A percentile compares a stretch with the other conserved stretches of the same genome.
phyloP scores from a whole-genome alignment of 495 filamentous ascomycete genomes.

The Penicillium ochrochloron region DNA sequence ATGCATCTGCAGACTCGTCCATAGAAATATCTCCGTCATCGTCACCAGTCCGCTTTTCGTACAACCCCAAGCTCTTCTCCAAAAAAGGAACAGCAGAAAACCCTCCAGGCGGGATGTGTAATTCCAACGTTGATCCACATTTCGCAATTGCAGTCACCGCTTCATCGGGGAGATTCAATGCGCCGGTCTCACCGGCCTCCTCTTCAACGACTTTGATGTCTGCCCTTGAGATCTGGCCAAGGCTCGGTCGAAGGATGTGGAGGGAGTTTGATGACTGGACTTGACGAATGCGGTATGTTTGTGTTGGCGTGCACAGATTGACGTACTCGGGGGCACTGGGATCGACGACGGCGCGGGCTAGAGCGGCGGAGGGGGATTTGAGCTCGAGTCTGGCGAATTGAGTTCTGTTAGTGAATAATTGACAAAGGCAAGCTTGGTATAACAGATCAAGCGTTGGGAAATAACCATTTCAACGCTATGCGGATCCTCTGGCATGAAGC shows the following conservation, averaged over 20 bases:
- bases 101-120: slow-evolving; percentile 44
- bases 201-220: slow-evolving; percentile 40
- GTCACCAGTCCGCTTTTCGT: slow-evolving; percentile 30
- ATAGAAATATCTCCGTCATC: slow-evolving; percentile 28
- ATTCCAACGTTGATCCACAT: slow-evolving; percentile 74
- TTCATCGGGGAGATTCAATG: slow-evolving; percentile 41
- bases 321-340: slow-evolving; percentile 60
- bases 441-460: background rate
- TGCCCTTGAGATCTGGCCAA: slow-evolving; percentile 30
- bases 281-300: slow-evolving; percentile 82
- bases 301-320: slow-evolving; percentile 69
- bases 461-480: background rate
- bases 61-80: slow-evolving; percentile 41
- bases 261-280: slow-evolving; percentile 91
- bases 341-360: slow-evolving; percentile 30
- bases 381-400: slow-evolving; percentile 61
- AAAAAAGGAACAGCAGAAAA: slow-evolving; percentile 43
- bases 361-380: slow-evolving; percentile 52
- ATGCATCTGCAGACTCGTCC: slow-evolving; percentile 13
- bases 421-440: background rate
- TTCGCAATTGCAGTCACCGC: slow-evolving; percentile 67
- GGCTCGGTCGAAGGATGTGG: slow-evolving; percentile 67
- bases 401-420: background rate
- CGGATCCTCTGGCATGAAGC: background rate
- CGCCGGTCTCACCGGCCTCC: slow-evolving; percentile 26